Conservation (phyloP, 2,329 filamentous ascomycete species). For the Byssochlamys sp. region DNA sequence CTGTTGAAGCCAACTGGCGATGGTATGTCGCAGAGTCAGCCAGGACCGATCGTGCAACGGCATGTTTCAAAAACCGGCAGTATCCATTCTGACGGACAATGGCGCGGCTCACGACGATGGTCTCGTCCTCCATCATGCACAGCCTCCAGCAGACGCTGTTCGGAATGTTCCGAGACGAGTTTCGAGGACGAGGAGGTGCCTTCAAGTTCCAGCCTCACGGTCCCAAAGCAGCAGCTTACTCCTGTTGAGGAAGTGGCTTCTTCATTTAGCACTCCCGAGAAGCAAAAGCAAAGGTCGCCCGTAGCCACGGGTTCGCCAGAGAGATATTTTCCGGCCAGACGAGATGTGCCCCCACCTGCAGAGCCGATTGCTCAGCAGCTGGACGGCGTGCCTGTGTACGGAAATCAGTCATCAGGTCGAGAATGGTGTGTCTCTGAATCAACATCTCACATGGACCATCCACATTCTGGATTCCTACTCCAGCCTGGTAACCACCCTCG, state of each 20-base stretch:
- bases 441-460: neutral
- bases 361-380: neutral
- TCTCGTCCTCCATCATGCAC: constrained; percentile 4
- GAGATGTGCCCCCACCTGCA: neutral
- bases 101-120: constrained; percentile 8
- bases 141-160: constrained; percentile 3
- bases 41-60: neutral
- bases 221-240: constrained; percentile 14
- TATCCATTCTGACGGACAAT: neutral
- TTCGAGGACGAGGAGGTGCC: constrained; percentile 18
- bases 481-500: neutral
- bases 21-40: neutral
- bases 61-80: constrained; percentile 8
- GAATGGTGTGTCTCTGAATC: neutral
- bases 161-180: constrained; percentile 8
- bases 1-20: neutral
- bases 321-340: neutral
- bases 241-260: constrained; percentile 12
- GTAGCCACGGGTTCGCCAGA: neutral
- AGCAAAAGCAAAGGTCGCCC: neutral
- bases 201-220: constrained; percentile 11
- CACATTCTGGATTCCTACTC: neutral
- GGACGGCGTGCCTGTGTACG: neutral
- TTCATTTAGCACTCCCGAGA: neutral
- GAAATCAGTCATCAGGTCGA: neutral